A percentile compares a stretch with the other conserved stretches of the same genome.
These are phyloP conservation scores for Monilinia laxa DNA, from an alignment of 2,329 filamentous ascomycete genomes.

Conservation along the genomic window DNA sequence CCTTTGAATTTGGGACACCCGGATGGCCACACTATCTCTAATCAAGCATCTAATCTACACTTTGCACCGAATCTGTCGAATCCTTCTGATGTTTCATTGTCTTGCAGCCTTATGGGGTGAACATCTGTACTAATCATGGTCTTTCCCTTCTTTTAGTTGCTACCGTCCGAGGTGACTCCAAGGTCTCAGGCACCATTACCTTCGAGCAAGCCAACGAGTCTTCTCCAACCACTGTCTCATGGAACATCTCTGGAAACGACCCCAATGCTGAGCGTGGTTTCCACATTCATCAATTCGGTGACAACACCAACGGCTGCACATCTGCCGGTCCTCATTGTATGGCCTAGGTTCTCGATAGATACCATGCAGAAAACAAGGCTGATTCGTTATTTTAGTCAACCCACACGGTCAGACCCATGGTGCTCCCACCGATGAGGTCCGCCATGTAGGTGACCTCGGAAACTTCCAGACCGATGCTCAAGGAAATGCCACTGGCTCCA, in stretches of 20 bases:
- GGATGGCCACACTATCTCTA: constrained; percentile 45
- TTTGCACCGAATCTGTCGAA: neutral
- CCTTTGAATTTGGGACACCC: constrained; percentile 42
- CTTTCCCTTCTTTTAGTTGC: constrained; percentile 61
- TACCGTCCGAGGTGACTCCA: constrained; percentile 96
- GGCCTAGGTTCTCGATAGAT: constrained; percentile 38
- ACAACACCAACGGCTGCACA: constrained; percentile 99
- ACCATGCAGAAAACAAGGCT: constrained; percentile 19
- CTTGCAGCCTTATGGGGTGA: neutral
- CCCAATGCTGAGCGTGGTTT: constrained; percentile 95
- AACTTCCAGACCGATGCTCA: constrained; percentile 95
- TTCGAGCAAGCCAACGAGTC: constrained; percentile 90
- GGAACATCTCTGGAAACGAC: constrained; percentile 90
- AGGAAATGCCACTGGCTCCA: constrained; percentile 82
- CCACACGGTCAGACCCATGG: constrained; percentile 90
- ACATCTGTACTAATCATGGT: constrained; percentile 13
- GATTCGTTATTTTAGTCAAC: constrained; percentile 70
- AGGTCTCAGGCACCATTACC: constrained; percentile 87
- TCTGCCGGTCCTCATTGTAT: constrained; percentile 96
- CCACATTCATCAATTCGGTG: constrained; percentile 98
- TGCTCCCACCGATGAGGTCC: constrained; percentile 74
- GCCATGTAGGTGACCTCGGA: constrained; percentile 96
- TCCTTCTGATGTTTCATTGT: neutral
- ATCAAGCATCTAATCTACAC: constrained; percentile 38
- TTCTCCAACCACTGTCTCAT: constrained; percentile 80